Evolutionary conservation across 306 rosid species (phyloP), one percentile per base, ranked within the genome.

Genomic region (Cicer arietinum): DNA sequence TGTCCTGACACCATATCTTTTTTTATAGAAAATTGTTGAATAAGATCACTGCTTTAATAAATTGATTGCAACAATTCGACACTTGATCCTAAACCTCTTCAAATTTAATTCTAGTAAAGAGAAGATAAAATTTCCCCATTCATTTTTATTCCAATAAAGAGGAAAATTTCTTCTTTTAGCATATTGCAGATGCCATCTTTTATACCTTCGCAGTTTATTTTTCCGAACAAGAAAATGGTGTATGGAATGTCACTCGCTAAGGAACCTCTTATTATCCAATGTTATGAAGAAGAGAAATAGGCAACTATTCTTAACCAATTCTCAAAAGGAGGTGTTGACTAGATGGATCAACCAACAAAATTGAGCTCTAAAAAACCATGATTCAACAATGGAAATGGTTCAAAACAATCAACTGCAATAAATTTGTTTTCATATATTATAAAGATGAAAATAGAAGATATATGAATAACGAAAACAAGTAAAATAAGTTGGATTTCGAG

Each of bases 11-110:
- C 69, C 30, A 0, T 63, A 8, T 14, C 48, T 25, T 25, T 3
- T 25, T 25, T 25, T 3, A 25, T 25, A 25, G 20, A 68, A 50
- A 30, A 40, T 59, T 35, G 52, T 22, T 57, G 1, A 79, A 50
- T 61, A 52, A 53, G 12, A 44, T 1, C 57, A 50, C 42, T 62
- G 46, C 64, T 63, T 69, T 50, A 81, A 70, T 57, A 40, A 65
- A 50, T 10, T 40, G 7, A 48, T 37, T 6, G 46, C 57, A 61
- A 25, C 35, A 50, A 10, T 20, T 46, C 70, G 53, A 45, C 6
- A 76, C 41, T 53, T 48, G 30, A 45, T 65, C 69, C 77, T 37
- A 47, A 16, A 7, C 16, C 25, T 52, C 73, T 80, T 41, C 62
- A 74, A 69, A 43, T 30, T 75, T 56, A 69, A 50, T 14, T 59